Conservation (phyloP, 2,329 filamentous ascomycete genomes). For the Colletotrichum higginsianum region DNA sequence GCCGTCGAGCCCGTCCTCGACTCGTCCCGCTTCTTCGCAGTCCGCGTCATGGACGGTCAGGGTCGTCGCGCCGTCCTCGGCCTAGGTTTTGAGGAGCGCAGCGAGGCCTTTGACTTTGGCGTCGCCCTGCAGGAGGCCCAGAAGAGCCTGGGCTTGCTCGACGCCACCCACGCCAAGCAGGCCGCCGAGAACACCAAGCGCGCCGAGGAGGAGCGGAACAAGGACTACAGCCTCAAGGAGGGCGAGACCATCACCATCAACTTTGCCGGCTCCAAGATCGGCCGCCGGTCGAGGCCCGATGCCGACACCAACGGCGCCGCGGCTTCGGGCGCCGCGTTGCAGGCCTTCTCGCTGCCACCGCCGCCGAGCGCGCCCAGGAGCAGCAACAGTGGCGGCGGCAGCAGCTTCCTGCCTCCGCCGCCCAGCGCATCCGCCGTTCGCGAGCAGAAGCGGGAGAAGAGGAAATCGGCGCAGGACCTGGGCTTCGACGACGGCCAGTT, state of each 20-base stretch:
- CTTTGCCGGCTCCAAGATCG: constrained; percentile 71
- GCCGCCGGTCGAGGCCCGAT: constrained; percentile 56
- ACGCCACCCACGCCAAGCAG: constrained; percentile 53
- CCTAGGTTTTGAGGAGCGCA: constrained; percentile 89
- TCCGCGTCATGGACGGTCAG: constrained; percentile 82
- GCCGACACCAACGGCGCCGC: constrained; percentile 45
- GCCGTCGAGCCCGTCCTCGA: constrained; percentile 85
- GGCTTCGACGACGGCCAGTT: constrained; percentile 92
- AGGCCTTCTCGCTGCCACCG: constrained; percentile 81
- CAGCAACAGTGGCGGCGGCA: constrained; percentile 46
- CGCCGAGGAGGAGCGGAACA: constrained; percentile 67
- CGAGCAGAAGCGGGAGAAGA: constrained; percentile 70
- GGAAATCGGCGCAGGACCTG: constrained; percentile 72
- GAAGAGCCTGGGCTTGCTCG: constrained; percentile 76
- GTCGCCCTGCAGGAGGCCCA: constrained; percentile 85
- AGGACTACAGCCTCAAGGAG: constrained; percentile 89
- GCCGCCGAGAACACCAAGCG: constrained; percentile 54
- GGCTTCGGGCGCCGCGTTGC: constrained; percentile 50
- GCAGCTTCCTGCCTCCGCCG: constrained; percentile 71
- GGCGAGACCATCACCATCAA: constrained; percentile 91
- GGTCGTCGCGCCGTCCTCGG: constrained; percentile 85
- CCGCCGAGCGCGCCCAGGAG: constrained; percentile 67
- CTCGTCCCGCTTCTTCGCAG: constrained; percentile 86
- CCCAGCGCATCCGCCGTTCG: constrained; percentile 75
- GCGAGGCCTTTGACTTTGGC: constrained; percentile 88